Evolutionary conservation across 192 early-diverging fungal species (phyloP), one percentile per base, ranked within the genome.

Genomic region (Gryganskiella cystojenkinii): DNA sequence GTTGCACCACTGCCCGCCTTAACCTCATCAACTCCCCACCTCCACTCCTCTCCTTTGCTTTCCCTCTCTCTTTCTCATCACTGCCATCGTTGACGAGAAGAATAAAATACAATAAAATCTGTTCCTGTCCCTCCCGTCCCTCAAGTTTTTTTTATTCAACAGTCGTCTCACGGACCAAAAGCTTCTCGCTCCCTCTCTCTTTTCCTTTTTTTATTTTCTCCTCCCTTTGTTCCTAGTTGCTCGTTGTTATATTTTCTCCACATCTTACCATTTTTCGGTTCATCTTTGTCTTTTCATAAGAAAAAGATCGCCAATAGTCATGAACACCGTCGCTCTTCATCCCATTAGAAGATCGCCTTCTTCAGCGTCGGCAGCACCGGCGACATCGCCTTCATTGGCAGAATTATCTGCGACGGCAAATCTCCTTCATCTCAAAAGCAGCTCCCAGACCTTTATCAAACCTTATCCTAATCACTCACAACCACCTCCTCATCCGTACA

Each of bases 171-270:
- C n/a, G n/a, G n/a, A 40, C 37, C 30, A 24, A 3, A 43, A 53
- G 35, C 27, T 52, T 22, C 14, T 56, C 40, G 43, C 27, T 56
- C 13, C 30, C 56, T 49, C 27, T 66, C n/a, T 27, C n/a, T 61
- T 43, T 47, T 20, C 11, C 22, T 56, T 56, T 44, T 56, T n/a
- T 49, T 45, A 25, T 70, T 47, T 31, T 15, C 59, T 43, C 17
- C 31, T 44, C 42, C 30, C 11, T 20, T 30, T 33, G 20, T 57
- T 57, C n/a, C 34, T 37, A 40, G 30, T 13, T 28, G n/a, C 25
- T 56, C 20, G 22, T 37, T 56, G 13, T 19, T 19, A 5, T 1
- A 11, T 27, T 50, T 61, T 34, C 30, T 25, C 53, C 31, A 28
- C 64, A 44, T 54, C 31, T 15, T 49, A 1, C 31, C 33, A 25